Percentiles rank a stretch among this genome's conserved stretches.
Conservation (phyloP, 163 green algal species). For the Chlorella variabilis region DNA sequence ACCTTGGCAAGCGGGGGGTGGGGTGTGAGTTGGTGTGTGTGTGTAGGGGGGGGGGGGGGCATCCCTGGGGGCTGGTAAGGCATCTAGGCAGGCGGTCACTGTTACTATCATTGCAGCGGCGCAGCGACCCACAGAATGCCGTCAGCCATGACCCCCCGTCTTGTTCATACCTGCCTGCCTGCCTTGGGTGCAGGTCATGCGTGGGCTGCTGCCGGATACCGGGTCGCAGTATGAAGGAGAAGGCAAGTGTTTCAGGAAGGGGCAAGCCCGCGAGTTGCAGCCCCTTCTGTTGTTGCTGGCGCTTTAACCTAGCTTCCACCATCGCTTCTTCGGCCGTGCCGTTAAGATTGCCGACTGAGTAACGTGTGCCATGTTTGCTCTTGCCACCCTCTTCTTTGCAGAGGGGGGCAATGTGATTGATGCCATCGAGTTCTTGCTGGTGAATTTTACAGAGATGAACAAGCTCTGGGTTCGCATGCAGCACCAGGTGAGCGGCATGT, state of each 20-base stretch:
- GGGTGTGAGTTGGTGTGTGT: background rate
- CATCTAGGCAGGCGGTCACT: too few species aligned
- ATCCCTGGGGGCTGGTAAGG: background rate
- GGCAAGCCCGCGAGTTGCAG: too few species aligned
- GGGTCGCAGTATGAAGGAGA: slow-evolving; percentile 73
- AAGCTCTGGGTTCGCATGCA: slow-evolving; percentile 97
- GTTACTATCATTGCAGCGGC: too few species aligned
- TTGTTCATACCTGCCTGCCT: background rate
- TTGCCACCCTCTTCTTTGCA: too few species aligned
- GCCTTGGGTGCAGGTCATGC: slow-evolving; percentile 27
- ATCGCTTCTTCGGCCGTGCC: too few species aligned
- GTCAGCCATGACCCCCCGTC: too few species aligned
- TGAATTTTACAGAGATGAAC: slow-evolving; percentile 99
- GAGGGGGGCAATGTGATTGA: slow-evolving; percentile 83
- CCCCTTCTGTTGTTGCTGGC: too few species aligned
- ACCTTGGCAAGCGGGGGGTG: background rate
- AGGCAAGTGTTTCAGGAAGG: too few species aligned
- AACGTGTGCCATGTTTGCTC: too few species aligned
- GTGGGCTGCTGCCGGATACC: slow-evolving; percentile 78
- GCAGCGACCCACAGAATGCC: too few species aligned
- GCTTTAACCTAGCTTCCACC: too few species aligned
- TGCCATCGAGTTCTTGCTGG: slow-evolving; percentile 94
- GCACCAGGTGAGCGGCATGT: slow-evolving; percentile 59
- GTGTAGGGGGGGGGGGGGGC: background rate
- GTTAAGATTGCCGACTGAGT: too few species aligned